These are phyloP conservation scores for Leishmania tropica DNA, from an alignment of 208 protist genomes.

Conservation along the genomic window DNA sequence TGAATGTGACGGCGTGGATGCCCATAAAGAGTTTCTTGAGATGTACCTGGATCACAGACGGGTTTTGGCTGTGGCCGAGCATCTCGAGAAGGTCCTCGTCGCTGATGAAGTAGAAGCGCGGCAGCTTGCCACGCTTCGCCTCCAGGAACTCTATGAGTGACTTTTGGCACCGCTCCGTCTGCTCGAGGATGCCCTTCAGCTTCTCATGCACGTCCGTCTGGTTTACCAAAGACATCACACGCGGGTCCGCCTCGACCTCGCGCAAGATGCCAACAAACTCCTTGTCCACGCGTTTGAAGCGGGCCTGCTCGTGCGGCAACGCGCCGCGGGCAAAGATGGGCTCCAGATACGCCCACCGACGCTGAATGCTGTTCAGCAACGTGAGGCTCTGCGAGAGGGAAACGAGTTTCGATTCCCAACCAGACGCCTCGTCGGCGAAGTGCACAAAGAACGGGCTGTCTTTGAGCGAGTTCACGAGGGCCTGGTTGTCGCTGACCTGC, in stretches of 20 bases:
- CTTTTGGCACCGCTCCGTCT: slow-evolving; percentile 97
- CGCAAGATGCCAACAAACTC: slow-evolving; percentile 94
- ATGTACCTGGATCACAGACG: slow-evolving; percentile 90
- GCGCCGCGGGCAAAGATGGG: slow-evolving; percentile 97
- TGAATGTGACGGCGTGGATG: slow-evolving; percentile 89
- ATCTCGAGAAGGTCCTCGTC: slow-evolving; percentile 99
- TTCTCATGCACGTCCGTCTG: slow-evolving; percentile 89
- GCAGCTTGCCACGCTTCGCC: slow-evolving; percentile 94
- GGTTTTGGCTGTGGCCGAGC: slow-evolving; percentile 94
- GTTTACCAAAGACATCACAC: slow-evolving; percentile 90
- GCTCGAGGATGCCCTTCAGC: slow-evolving; percentile 90
- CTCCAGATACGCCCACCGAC: slow-evolving; percentile 98
- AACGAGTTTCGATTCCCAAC: slow-evolving; percentile 93
- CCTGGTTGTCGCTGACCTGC: slow-evolving; percentile 96
- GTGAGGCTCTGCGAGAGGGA: slow-evolving; percentile 83
- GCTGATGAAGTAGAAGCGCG: slow-evolving; percentile 99
- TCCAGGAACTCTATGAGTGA: slow-evolving; percentile 98
- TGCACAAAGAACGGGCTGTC: slow-evolving; percentile 94
- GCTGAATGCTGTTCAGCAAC: slow-evolving; percentile 95
- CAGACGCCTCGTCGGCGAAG: slow-evolving; percentile 92
- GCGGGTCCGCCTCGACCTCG: slow-evolving; percentile 87
- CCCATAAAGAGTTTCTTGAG: slow-evolving; percentile 96
- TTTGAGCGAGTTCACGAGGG: slow-evolving; percentile 95
- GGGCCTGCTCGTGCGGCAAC: slow-evolving; percentile 95
- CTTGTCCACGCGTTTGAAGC: slow-evolving; percentile 97